Percentiles rank a stretch among this genome's conserved stretches.
Conservation (phyloP, 1,139 yeast genomes). For the Magnusiomyces tetraspermus region DNA sequence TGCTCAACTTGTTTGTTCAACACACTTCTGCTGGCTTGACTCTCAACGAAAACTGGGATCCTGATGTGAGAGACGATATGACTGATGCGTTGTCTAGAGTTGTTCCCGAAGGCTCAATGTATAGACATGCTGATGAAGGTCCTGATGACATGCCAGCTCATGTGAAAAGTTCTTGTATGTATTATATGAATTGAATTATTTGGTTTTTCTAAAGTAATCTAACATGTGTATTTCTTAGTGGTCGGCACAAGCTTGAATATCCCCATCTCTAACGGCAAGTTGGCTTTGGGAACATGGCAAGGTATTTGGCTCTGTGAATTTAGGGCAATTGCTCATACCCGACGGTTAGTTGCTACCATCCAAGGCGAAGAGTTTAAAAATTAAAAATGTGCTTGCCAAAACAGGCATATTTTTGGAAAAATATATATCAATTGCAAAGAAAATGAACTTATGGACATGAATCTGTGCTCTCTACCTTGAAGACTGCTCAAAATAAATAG, state of each 20-base stretch:
- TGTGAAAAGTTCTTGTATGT: constrained; percentile 44
- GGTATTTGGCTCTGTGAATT: constrained; percentile 72
- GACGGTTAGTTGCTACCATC: constrained; percentile 63
- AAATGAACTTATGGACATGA: too few species aligned
- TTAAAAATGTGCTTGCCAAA: too few species aligned
- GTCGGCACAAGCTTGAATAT: constrained; percentile 58
- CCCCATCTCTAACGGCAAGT: constrained; percentile 58
- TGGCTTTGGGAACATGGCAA: constrained; percentile 79
- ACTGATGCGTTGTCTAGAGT: constrained; percentile 50
- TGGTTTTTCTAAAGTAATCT: constrained; percentile 6
- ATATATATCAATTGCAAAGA: too few species aligned
- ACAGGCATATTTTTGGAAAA: too few species aligned
- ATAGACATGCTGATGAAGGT: constrained; percentile 62
- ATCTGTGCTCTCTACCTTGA: too few species aligned
- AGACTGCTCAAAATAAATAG: too few species aligned
- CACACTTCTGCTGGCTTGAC: constrained; percentile 75
- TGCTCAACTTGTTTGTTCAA: constrained; percentile 56
- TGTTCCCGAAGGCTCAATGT: constrained; percentile 59
- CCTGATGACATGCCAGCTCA: constrained; percentile 83
- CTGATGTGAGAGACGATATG: constrained; percentile 67
- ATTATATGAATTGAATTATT: background rate
- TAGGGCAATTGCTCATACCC: constrained; percentile 50
- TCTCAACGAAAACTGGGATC: constrained; percentile 70
- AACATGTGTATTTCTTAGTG: constrained; percentile 23
- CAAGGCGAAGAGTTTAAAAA: constrained; percentile 41